These are phyloP conservation scores for Flueggea neowawraea DNA, from an alignment of 441 rosid species.

Conservation along the genomic window DNA sequence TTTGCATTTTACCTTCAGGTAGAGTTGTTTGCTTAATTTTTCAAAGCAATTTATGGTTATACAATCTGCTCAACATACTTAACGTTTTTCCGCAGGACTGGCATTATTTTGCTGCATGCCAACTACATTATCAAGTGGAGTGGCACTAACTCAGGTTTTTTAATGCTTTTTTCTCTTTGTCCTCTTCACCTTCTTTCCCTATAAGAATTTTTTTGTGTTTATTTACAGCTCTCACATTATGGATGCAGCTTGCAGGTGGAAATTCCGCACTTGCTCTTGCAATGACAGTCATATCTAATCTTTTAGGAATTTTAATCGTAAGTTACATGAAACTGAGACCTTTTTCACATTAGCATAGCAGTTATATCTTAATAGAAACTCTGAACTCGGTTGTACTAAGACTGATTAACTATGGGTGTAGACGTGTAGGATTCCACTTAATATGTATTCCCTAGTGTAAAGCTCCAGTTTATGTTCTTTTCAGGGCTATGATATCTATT, in stretches of 20 bases:
- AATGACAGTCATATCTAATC: conserved; percentile 80
- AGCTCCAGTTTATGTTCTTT: too few relatives aligned
- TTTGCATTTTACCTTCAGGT: too few relatives aligned
- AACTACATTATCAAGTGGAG: conserved; percentile 97
- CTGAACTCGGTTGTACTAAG: too few relatives aligned
- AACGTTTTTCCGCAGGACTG: conserved; percentile 49
- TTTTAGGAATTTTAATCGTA: conserved; percentile 85
- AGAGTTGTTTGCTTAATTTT: too few relatives aligned
- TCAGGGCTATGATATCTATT: too few relatives aligned
- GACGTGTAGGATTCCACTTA: too few relatives aligned
- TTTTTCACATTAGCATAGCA: neutral
- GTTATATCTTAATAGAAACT: too few relatives aligned
- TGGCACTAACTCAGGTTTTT: conserved; percentile 89
- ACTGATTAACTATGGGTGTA: too few relatives aligned
- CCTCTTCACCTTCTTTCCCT: neutral
- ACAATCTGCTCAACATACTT: conserved; percentile 1
- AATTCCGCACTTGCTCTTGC: conserved; percentile 96
- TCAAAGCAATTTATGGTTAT: too few relatives aligned
- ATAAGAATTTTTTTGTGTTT: conserved; percentile 12
- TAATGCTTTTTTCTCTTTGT: conserved; percentile 9
- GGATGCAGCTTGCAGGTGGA: conserved; percentile 91
- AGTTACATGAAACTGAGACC: conserved; percentile 22
- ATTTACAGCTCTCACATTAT: conserved; percentile 11
- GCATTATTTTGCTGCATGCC: conserved; percentile 99
- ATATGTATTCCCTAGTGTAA: too few relatives aligned